Evolutionary conservation across 176 grass and related monocot genomes (phyloP), one percentile per base, ranked within the genome.

Genomic region (Elaeis guineensis): DNA sequence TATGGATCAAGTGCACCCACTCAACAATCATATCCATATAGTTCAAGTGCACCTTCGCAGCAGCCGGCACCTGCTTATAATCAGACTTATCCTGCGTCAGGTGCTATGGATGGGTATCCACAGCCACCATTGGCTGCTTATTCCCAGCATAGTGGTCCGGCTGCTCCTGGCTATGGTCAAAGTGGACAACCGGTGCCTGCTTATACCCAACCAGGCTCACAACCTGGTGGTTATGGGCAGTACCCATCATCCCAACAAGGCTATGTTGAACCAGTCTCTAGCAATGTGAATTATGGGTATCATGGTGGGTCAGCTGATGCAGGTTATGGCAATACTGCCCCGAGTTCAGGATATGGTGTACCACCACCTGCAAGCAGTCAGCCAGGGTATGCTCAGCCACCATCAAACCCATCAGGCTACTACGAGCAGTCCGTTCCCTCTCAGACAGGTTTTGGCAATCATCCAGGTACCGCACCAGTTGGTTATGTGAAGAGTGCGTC

Each of bases 271-370:
- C 79, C 84, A 71, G 69, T 69, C 57, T 67, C 79, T 56, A 61
- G 62, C 67, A 87, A 69, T 19, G 53, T 65, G 2, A 82, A 30
- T 66, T 93, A 93, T 18, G 94, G 88, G 15, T 91, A 98, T 64
- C 87, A 87, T 61, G 87, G 73, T 48, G 87, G 25, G 4, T 50
- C 82, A 19, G 74, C 78, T 65, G 84, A 98, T 82, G 77, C 87
- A 7, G 78, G 65, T 55, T 90, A 86, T 61, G 82, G 72, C 29
- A 74, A 35, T 77, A 62, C 59, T 0, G 72, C 78, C 54, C 53
- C 72, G 8, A 79, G 55, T 51, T 67, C 79, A 17, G 75, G 84
- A 26, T 75, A 83, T 25, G 78, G 75, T 60, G 63, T 53, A 25
- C 17, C 59, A 14, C 61, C 67, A 22, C 57, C 71, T 0, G 70